Conservation (phyloP, 768 basidiomycete genomes). For the Podaxis rugospora region DNA sequence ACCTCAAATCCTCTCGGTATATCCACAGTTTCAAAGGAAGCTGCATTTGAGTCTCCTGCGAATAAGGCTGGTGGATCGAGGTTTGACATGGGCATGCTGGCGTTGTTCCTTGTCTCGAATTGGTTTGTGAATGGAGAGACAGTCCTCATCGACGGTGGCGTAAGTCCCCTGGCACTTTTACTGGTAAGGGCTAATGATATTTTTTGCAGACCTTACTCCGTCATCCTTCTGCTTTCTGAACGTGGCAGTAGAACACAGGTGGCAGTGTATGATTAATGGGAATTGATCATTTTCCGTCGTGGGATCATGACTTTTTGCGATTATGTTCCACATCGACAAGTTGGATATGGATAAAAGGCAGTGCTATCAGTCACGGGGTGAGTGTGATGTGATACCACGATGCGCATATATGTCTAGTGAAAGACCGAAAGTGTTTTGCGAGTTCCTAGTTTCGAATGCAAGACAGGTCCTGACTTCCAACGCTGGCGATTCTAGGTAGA, state of each 20-base stretch:
- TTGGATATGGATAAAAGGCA: no score
- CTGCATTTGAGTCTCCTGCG: conserved; percentile 31
- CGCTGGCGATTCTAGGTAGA: no score
- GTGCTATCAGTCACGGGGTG: no score
- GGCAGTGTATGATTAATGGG: no score
- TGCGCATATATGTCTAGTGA: no score
- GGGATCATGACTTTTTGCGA: no score
- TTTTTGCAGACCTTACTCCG: conserved; percentile 26
- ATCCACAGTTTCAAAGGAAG: conserved; percentile 17
- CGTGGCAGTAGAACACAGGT: background rate
- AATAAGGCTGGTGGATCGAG: conserved; percentile 28
- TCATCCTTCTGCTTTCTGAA: conserved; percentile 33
- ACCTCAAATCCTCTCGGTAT: conserved; percentile 21
- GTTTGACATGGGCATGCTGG: conserved; percentile 39
- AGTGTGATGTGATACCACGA: no score
- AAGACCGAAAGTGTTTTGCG: no score
- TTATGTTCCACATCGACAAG: no score
- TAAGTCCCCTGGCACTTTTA: conserved; percentile 22
- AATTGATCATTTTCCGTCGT: no score
- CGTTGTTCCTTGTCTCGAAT: conserved; percentile 40
- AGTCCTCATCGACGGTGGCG: conserved; percentile 44
- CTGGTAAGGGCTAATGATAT: background rate
- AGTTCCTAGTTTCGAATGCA: no score
- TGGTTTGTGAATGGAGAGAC: conserved; percentile 47
- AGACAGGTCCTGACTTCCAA: no score